phyloP scores from a whole-genome alignment of 768 basidiomycete species.

The Imleria badia region DNA sequence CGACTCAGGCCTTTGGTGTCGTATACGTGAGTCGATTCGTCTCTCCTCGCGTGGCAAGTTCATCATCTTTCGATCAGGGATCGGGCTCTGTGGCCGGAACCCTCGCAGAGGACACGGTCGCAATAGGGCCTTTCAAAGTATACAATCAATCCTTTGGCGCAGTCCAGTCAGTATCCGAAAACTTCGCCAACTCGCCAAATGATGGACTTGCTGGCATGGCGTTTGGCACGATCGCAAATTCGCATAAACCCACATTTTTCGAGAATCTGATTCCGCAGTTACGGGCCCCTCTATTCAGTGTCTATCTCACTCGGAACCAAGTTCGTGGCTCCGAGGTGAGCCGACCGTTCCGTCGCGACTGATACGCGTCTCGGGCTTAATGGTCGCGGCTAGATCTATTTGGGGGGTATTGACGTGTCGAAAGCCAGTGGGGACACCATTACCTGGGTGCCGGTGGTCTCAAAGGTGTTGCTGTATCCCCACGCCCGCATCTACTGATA shows the following conservation, averaged over 20 bases:
- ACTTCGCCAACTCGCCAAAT: constrained; percentile 51
- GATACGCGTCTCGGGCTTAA: neutral
- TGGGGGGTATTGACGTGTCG: constrained; percentile 35
- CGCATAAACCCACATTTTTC: constrained; percentile 53
- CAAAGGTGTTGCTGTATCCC: constrained; percentile 28
- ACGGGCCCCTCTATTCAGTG: constrained; percentile 50
- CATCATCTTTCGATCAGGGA: constrained; percentile 37
- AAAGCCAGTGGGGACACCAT: constrained; percentile 29
- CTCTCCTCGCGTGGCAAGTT: neutral
- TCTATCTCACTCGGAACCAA: constrained; percentile 50
- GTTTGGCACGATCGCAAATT: constrained; percentile 54
- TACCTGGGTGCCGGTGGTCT: constrained; percentile 38
- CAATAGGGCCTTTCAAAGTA: constrained; percentile 45
- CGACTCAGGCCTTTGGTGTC: constrained; percentile 35
- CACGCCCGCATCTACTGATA: neutral
- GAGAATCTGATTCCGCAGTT: constrained; percentile 56
- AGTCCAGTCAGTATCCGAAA: constrained; percentile 44
- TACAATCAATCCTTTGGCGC: constrained; percentile 56
- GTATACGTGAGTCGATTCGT: constrained; percentile 41
- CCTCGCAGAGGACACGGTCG: constrained; percentile 50
- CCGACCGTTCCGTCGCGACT: neutral
- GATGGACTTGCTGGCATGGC: constrained; percentile 63
- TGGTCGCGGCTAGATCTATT: constrained; percentile 6
- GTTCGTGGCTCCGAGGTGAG: constrained; percentile 49
- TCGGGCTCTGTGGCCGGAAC: constrained; percentile 51